Conservation (phyloP, 805 yeast species). For the Lachancea sp. region DNA sequence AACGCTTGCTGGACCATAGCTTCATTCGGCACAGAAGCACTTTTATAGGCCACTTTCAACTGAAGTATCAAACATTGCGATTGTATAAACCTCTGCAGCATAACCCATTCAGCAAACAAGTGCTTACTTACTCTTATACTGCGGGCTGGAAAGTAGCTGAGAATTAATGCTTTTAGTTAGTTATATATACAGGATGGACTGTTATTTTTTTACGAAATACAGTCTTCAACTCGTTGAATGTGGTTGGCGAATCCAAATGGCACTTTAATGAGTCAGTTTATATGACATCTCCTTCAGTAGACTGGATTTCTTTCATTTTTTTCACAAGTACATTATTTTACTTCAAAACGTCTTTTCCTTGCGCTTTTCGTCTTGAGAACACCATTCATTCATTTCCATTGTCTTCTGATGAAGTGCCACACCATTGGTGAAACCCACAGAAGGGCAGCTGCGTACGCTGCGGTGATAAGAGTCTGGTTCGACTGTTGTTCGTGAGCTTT, state of each 20-base stretch:
- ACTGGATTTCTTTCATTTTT: background rate
- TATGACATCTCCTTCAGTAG: no score
- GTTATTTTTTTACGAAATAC: background rate
- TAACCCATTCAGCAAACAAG: background rate
- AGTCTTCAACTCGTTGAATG: background rate
- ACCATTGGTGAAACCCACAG: slow-evolving; percentile 42
- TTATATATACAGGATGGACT: background rate
- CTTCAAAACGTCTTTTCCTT: background rate
- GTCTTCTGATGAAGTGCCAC: slow-evolving; percentile 31
- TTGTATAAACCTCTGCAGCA: slow-evolving; percentile 6
- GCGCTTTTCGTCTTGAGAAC: background rate
- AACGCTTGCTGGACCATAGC: slow-evolving; percentile 9
- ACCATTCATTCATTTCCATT: slow-evolving; percentile 25
- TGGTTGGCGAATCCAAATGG: no score
- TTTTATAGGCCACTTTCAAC: slow-evolving; percentile 9
- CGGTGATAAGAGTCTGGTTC: slow-evolving; percentile 49
- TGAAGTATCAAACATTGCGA: slow-evolving; percentile 14
- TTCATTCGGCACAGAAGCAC: slow-evolving; percentile 12
- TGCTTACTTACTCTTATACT: no score
- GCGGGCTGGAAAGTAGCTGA: no score
- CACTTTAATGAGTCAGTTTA: no score
- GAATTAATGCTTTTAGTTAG: background rate
- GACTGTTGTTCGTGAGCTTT: slow-evolving; percentile 59
- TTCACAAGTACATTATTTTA: background rate
- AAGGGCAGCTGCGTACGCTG: slow-evolving; percentile 58